These are phyloP conservation scores for Aquilaria sinensis DNA, from an alignment of 345 rosid species.

Conservation along the genomic window DNA sequence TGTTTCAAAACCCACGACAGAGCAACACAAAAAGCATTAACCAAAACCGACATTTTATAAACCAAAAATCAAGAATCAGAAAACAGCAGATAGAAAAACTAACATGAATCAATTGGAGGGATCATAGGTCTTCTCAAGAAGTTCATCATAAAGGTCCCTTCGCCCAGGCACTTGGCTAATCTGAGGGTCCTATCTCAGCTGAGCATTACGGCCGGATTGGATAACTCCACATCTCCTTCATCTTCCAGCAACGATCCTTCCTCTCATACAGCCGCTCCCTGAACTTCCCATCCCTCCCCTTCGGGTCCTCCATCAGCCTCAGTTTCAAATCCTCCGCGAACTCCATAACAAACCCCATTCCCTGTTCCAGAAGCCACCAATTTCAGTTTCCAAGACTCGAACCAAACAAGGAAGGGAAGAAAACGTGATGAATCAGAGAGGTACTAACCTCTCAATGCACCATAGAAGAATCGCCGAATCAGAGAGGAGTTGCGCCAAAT, in stretches of 20 bases:
- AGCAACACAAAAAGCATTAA: too few species aligned
- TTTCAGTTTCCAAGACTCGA: not conserved
- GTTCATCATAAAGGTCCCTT: constrained; percentile 93
- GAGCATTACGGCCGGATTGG: constrained; percentile 95
- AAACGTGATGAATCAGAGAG: too few species aligned
- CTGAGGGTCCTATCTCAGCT: constrained; percentile 92
- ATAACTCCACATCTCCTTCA: constrained; percentile 96
- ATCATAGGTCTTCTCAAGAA: constrained; percentile 40
- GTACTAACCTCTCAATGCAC: too few species aligned
- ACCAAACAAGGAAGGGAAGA: too few species aligned
- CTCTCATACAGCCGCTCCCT: constrained; percentile 65
- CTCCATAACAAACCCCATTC: constrained; percentile 88
- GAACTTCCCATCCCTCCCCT: constrained; percentile 76
- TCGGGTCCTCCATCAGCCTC: constrained; percentile 94
- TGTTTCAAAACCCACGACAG: too few species aligned
- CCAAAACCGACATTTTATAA: too few species aligned
- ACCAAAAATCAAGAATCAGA: too few species aligned
- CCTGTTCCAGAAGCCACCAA: not conserved
- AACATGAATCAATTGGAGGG: constrained; percentile 6
- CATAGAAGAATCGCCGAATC: too few species aligned
- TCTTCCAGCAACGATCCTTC: constrained; percentile 75
- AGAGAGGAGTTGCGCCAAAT: too few species aligned
- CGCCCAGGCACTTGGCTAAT: constrained; percentile 94
- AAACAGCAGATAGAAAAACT: not conserved
- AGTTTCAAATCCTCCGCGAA: constrained; percentile 84